Conservation (phyloP, 1,284 basidiomycete species). For the Irpex rosettiformis region DNA sequence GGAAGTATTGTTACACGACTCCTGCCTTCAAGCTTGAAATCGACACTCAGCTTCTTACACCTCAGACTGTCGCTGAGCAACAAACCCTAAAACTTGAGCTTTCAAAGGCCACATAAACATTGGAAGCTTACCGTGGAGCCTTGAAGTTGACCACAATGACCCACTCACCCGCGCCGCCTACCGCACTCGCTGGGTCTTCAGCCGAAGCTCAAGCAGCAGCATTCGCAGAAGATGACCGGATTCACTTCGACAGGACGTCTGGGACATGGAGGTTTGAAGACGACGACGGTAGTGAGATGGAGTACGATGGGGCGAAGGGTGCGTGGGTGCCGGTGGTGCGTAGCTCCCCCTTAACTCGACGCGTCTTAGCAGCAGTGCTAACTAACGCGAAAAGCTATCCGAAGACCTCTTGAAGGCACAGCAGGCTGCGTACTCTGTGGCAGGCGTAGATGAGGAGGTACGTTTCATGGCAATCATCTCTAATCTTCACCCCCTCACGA, state of each 20-base stretch:
- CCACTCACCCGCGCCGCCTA: constrained; percentile 37
- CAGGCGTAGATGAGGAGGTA: constrained; percentile 89
- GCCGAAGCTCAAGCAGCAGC: constrained; percentile 54
- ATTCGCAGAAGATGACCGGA: constrained; percentile 75
- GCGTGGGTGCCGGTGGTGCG: constrained; percentile 83
- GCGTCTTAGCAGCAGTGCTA: neutral
- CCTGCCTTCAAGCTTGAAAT: no score
- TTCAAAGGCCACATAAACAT: no score
- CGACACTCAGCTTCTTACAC: no score
- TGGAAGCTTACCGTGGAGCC: no score
- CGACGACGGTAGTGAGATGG: constrained; percentile 84
- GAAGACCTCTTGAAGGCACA: constrained; percentile 82
- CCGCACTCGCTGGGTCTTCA: constrained; percentile 46
- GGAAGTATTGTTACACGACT: no score
- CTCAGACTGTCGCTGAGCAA: no score
- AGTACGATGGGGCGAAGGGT: constrained; percentile 77
- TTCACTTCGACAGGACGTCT: constrained; percentile 75
- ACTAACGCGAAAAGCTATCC: constrained; percentile 54
- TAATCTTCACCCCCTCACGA: neutral
- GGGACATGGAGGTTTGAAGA: constrained; percentile 88
- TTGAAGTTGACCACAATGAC: constrained; percentile 15
- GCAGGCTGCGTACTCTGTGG: constrained; percentile 89
- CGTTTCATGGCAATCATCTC: constrained; percentile 26
- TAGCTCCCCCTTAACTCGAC: neutral
- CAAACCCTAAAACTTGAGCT: no score